phyloP scores from a whole-genome alignment of 2,329 filamentous ascomycete species.

The Colletotrichum karsti region DNA sequence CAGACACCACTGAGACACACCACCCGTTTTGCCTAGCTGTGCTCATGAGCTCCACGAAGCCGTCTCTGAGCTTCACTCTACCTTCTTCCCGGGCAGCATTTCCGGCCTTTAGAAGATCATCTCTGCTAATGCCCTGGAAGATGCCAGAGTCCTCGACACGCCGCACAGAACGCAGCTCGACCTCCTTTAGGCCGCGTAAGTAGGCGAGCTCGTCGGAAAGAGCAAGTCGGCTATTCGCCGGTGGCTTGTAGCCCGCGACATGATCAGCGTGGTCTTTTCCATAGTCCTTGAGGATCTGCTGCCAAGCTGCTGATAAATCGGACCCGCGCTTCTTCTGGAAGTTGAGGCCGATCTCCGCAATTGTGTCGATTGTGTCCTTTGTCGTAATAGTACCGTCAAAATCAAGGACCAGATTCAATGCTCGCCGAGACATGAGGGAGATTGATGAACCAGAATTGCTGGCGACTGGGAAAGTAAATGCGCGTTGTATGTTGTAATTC shows the following conservation, averaged over 20 bases:
- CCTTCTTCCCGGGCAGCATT: conserved; percentile 42
- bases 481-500: background rate
- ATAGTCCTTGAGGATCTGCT: conserved; percentile 55
- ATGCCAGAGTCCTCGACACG: conserved; percentile 53
- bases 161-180: conserved; percentile 56
- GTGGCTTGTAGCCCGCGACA: conserved; percentile 41
- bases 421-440: conserved; percentile 13
- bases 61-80: conserved; percentile 45
- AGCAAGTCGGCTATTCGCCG: conserved; percentile 40
- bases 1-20: conserved; percentile 54
- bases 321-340: conserved; percentile 34
- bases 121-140: conserved; percentile 49
- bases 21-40: conserved; percentile 40
- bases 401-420: conserved; percentile 60
- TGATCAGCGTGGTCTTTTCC: conserved; percentile 49
- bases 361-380: conserved; percentile 58
- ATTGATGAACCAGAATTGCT: background rate
- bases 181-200: conserved; percentile 49
- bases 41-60: conserved; percentile 46
- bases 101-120: conserved; percentile 47
- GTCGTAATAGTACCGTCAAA: conserved; percentile 69
- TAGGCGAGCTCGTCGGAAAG: conserved; percentile 51
- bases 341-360: conserved; percentile 53
- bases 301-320: conserved; percentile 51
- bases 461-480: background rate